Evolutionary conservation across 495 filamentous ascomycete species (phyloP), one percentile per base, ranked within the genome.

Genomic region (Parachaetomium inaequale): DNA sequence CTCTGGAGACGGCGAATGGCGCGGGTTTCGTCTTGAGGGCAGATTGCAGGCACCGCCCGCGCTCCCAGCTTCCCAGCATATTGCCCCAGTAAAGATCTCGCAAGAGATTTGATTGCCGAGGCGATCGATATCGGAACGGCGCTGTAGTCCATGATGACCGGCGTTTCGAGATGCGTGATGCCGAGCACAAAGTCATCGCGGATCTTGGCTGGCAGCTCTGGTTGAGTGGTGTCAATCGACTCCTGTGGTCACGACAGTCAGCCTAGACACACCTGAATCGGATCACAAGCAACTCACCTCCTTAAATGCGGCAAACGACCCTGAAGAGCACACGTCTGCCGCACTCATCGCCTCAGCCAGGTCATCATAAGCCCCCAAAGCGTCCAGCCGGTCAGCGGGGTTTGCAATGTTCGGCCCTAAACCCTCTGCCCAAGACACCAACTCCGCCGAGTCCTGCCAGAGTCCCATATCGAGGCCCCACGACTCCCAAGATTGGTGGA

Each of bases 181-280:
- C 85, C 87, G 49, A 89, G 79, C 36, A 85, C 77, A 61, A 83
- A 91, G 71, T 91, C 88, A 6, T 82, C 76, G 42, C 78, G 82
- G 10, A 79, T 74, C 66, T 85, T 88, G 11, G 84, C 78, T 0
- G 83, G 73, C 10, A 87, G 74, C 14, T 78, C 74, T 6, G 89
- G 87, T 21, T 82, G 71, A 42, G 84, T 86, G 11, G 82, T 72
- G 66, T 96, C 91, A 29, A 90, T 66, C 8, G 66, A 43, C 57
- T 82, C 80, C 78, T 75, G 55, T 81, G 50, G 7, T 21, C 10
- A 5, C 1, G 7, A 7, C 15, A 42, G 42, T 73, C 49, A 62
- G 58, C 43, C 40, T 51, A 62, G 19, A 55, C 62, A 10, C 57
- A 26, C 17, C n/a, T 26, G 40, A 38, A 3, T 4, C 51, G 23